Conservation (phyloP, 129 eudicot genomes). For the Artemisia argyi region DNA sequence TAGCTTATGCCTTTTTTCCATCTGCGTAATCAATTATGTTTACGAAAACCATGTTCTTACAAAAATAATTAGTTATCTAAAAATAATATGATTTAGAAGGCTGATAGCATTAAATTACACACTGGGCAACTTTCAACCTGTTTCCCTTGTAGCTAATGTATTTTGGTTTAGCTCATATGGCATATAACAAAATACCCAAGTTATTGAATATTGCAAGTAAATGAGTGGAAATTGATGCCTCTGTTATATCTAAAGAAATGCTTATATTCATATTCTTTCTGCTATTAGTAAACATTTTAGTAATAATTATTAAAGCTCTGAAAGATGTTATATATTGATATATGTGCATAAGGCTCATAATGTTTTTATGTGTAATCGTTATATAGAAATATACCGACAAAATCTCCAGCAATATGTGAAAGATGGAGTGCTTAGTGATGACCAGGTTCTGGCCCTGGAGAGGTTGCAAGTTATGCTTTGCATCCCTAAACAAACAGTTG, state of each 20-base stretch:
- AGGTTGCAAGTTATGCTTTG: constrained; percentile 87
- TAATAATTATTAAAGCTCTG: background rate
- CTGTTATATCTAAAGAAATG: background rate
- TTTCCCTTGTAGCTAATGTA: background rate
- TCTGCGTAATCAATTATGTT: background rate
- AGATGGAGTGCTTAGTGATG: constrained; percentile 80
- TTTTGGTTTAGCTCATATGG: background rate
- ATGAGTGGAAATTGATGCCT: background rate
- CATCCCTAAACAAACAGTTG: constrained; percentile 82
- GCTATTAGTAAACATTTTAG: background rate
- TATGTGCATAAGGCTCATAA: background rate
- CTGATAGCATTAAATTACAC: background rate
- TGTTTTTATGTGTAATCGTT: constrained; percentile 4
- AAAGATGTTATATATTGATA: background rate
- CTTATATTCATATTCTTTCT: background rate
- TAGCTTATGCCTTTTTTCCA: constrained; percentile 18
- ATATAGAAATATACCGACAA: constrained; percentile 78
- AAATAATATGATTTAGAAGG: background rate
- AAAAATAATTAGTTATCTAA: background rate
- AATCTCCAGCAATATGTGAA: constrained; percentile 78
- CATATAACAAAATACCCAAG: background rate
- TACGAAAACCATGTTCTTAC: background rate
- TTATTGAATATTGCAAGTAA: background rate
- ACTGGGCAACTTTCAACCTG: background rate
- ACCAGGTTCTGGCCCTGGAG: constrained; percentile 68